Percentiles rank a stretch among this genome's conserved stretches.
Conservation (phyloP, 306 rosid genomes). For the Ammopiptanthus mongolicus region DNA sequence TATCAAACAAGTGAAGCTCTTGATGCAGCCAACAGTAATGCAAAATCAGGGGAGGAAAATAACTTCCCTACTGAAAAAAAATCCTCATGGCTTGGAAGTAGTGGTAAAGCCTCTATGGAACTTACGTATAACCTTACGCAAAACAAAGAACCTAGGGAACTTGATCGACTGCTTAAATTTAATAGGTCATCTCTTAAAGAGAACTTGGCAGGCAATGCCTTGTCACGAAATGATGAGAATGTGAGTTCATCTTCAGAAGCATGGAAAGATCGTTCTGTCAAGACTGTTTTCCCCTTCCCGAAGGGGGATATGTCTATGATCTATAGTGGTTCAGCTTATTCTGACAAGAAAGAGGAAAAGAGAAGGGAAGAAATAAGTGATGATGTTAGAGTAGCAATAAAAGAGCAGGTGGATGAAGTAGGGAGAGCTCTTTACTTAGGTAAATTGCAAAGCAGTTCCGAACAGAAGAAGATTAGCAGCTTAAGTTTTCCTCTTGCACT, state of each 20-base stretch:
- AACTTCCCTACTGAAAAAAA: conserved; percentile 44
- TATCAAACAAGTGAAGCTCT: conserved; percentile 35
- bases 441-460: conserved; percentile 62
- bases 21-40: conserved; percentile 36
- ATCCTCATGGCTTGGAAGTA: conserved; percentile 58
- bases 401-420: conserved; percentile 85
- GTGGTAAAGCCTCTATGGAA: conserved; percentile 47
- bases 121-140: conserved; percentile 37
- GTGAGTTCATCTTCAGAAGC: conserved; percentile 49
- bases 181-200: conserved; percentile 47
- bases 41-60: conserved; percentile 42
- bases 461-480: conserved; percentile 44
- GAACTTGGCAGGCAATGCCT: conserved; percentile 51
- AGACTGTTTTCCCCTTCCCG: conserved; percentile 76
- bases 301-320: conserved; percentile 53
- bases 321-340: conserved; percentile 35
- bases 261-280: conserved; percentile 81
- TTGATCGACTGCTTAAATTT: conserved; percentile 47
- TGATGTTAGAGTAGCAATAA: conserved; percentile 54
- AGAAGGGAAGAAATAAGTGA: conserved; percentile 49
- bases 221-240: conserved; percentile 61
- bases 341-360: conserved; percentile 65
- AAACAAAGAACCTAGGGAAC: conserved; percentile 47
- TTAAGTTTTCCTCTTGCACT: conserved; percentile 50
- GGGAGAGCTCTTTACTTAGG: conserved; percentile 72